phyloP scores from a whole-genome alignment of 108 stramenopile genomes.

The Nitzschia palea region DNA sequence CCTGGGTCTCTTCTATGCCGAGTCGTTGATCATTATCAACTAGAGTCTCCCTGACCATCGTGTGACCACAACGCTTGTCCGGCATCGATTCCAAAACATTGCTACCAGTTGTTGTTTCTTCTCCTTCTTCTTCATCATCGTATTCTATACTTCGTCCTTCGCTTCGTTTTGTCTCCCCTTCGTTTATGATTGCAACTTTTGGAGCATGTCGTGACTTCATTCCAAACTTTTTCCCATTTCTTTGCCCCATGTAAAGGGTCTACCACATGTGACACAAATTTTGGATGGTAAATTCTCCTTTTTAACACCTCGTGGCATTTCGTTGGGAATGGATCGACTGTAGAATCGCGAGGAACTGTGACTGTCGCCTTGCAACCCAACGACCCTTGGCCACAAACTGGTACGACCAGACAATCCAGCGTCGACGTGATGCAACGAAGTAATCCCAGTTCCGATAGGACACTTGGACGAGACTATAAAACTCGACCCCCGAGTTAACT shows the following conservation, averaged over 20 bases:
- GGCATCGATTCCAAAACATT: not conserved
- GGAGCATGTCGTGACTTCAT: slow-evolving; percentile 77
- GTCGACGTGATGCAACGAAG: no score
- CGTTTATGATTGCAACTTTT: slow-evolving; percentile 70
- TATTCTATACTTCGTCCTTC: not conserved
- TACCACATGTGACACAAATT: slow-evolving; percentile 58
- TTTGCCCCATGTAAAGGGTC: slow-evolving; percentile 85
- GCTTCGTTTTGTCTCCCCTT: not conserved
- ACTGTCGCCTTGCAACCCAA: no score
- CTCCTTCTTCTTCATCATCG: not conserved
- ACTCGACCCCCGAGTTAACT: no score
- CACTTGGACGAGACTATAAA: no score
- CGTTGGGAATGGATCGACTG: not conserved
- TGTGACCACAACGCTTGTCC: no score
- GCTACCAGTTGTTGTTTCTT: not conserved
- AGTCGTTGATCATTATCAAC: no score
- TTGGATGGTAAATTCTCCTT: slow-evolving; percentile 74
- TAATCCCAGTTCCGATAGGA: no score
- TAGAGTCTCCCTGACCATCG: no score
- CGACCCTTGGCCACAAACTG: no score
- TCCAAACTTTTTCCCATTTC: slow-evolving; percentile 89
- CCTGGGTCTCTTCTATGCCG: no score
- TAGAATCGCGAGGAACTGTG: not conserved
- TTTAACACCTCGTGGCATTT: slow-evolving; percentile 7
- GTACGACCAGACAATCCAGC: no score